Evolutionary conservation across 768 basidiomycete genomes (phyloP).

Genomic region (Russula earlei): DNA sequence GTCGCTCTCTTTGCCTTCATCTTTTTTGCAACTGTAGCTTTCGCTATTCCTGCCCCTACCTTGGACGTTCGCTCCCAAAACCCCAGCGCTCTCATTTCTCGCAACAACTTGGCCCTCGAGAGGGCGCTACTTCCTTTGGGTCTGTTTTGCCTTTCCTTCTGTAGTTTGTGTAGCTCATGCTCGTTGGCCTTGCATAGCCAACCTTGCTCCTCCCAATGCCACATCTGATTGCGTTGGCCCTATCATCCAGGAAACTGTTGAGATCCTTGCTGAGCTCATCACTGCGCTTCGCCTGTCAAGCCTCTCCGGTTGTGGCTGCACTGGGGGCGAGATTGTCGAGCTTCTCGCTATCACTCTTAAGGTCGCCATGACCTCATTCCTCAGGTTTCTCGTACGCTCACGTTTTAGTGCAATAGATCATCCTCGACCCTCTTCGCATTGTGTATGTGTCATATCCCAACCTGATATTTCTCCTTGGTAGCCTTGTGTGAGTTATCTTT

Average conservation of each 20-base stretch:
- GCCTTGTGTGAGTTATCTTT: conserved; percentile 2
- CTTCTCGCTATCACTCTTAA: not conserved
- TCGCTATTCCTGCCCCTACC: conserved; percentile 1
- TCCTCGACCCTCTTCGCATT: not conserved
- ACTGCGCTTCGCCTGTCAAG: not conserved
- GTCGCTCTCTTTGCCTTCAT: conserved; percentile 3
- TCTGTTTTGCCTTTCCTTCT: not conserved
- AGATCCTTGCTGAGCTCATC: not conserved
- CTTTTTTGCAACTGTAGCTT: not conserved
- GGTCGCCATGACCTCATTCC: not conserved
- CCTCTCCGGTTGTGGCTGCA: conserved; percentile 4
- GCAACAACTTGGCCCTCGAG: not conserved
- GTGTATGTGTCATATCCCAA: not conserved
- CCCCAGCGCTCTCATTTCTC: not conserved
- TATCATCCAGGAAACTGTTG: not conserved
- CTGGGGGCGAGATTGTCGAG: not conserved
- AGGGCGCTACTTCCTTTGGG: not conserved
- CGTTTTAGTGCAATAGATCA: not conserved
- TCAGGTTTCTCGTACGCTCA: not conserved
- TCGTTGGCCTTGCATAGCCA: not conserved
- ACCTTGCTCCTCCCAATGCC: not conserved
- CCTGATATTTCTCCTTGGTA: not conserved
- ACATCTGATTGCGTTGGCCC: not conserved
- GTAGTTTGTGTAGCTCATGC: not conserved
- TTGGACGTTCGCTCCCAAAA: not conserved